Conservation (phyloP, 73 alveolate genomes). For the Tetrahymena elliotti region DNA sequence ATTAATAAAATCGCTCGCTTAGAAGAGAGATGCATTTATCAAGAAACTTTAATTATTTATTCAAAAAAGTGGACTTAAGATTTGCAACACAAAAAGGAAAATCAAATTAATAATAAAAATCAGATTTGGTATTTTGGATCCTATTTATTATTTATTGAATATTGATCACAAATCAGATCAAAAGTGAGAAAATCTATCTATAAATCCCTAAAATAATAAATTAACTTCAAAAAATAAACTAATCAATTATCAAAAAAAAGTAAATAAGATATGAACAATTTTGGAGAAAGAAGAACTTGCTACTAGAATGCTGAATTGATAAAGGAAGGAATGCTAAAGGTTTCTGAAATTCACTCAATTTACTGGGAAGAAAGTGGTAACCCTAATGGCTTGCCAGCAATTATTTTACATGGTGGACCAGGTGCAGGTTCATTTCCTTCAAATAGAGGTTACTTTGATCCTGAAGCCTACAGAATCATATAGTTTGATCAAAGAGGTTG, state of each 20-base stretch:
- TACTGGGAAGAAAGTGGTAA: neutral
- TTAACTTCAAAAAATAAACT: neutral
- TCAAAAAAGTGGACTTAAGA: no score
- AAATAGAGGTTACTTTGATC: neutral
- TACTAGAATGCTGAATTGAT: neutral
- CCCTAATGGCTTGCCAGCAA: neutral
- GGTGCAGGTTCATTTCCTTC: neutral
- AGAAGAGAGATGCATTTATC: no score
- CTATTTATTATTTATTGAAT: no score
- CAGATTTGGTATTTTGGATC: no score
- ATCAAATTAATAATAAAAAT: no score
- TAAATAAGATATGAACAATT: neutral
- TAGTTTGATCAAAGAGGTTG: slow-evolving; percentile 12
- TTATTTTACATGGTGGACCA: slow-evolving; percentile 14
- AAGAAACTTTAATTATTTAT: no score
- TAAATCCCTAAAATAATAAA: no score
- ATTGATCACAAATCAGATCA: no score
- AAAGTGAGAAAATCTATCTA: neutral
- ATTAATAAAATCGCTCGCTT: no score
- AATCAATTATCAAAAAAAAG: neutral
- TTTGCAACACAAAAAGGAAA: no score
- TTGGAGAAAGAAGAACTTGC: neutral
- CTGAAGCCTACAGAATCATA: neutral
- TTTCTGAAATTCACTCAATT: neutral
- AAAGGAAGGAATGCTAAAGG: neutral